Base-by-base conservation (phyloP, 768 basidiomycete species). In the Phaffia australis region DNA sequence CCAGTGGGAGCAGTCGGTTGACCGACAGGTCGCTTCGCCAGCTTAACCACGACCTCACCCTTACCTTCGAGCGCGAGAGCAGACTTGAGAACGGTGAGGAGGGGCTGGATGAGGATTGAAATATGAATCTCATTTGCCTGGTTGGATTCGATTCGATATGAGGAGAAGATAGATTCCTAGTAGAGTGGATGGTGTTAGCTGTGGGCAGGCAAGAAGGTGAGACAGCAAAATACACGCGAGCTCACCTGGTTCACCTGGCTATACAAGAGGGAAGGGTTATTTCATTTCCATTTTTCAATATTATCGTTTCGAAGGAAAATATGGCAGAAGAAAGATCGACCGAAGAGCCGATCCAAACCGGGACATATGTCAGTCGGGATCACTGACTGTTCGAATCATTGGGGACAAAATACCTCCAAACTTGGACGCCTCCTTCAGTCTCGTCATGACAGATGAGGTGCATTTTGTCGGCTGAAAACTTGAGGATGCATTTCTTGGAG, bases 141-240 rank as follows among this genome's bases (percentile, higher is more conserved):
- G 71, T 90, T 90, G 25, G 89, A 91, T 72, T 91, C 87, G 72
- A 93, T 89, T 54, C 88, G 85, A 74, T 91, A 89, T 68, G 83
- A 80, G 1, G 79, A 81, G 76, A 90, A 88, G 14, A 90, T 73
- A 0, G 87, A 82, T 49, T 62, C 66, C 69, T 71, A 59, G 11
- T 9, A 25, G 27, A 25, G 50, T 23, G 4, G 35, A 9, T 52
- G 60, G 52, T 8, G 25, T 0, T 32, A 30, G 47, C 15, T 2
- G 32, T 8, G 48, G 30, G 56, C 18, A 47, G 32, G 11, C 35
- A 11, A 9, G 14, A 46, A 55, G 51, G 65, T 32, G 46, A 61
- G 60, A 42, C 35, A 42, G 35, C 35, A 11, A 42, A 42, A 11
- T 5, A 5, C 35, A 42, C 35, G 35, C 35, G 35, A 42, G 35